Evolutionary conservation across 1,284 basidiomycete species (phyloP), one percentile per base, ranked within the genome.

Genomic region (Cryptococcus neoformans): DNA sequence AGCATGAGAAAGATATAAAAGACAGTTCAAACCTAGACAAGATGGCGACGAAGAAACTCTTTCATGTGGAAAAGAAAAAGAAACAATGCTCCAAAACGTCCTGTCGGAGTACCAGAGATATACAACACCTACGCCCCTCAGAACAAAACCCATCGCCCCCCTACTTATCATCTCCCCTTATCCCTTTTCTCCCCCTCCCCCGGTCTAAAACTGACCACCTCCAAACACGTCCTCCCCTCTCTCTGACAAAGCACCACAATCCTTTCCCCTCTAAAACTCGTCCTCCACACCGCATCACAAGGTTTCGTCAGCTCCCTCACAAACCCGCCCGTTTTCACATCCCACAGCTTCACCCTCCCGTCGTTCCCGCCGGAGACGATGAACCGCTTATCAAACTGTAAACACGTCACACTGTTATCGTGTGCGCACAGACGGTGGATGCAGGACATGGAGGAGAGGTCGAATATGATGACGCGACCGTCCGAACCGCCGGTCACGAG

Each of bases 401-500:
- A 81, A 21, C 88, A 87, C 0, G 93, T 94, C 34, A 98, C 90
- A 42, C 86, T 88, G 58, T 91, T 92, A 78, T 93, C 90, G 80
- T 98, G 94, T 2, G 91, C 91, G 56, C 77, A 78, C 9, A 77
- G 57, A 4, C 74, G 69, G 60, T 77, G 71, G 12, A 71, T 67
- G 51, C 80, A 81, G 41, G 81, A 78, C 62, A 80, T 80, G 45
- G 83, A 84, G 38, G 79, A 74, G 17, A 96, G 82, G 48, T 87
- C 85, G 77, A 93, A 97, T 37, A 90, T 87, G 70, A 98, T 92
- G 41, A 98, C 89, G 0, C 92, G 86, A 1, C 95, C 95, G 69
- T 97, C 94, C 0, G 92, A 92, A 16, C 92, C 93, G 49, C 92
- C 94, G 0, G 93, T 96, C 45, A 88, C 87, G 55, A 98, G 85